These are phyloP conservation scores for Geotrichum histeridarum DNA, from an alignment of 1,139 yeast genomes.

Conservation along the genomic window DNA sequence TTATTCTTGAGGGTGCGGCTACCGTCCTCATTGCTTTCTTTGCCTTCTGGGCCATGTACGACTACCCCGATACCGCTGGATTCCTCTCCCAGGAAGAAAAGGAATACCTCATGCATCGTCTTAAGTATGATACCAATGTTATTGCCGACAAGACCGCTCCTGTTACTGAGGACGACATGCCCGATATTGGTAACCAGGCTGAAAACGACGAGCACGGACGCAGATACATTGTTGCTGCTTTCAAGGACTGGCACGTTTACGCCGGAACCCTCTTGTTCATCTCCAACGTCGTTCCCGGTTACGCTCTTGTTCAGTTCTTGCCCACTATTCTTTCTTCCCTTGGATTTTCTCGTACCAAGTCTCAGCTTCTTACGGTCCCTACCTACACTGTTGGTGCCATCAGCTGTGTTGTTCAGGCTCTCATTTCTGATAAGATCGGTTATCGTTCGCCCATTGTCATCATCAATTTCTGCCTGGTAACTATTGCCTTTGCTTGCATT, in stretches of 20 bases:
- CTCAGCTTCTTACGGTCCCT: constrained; percentile 37
- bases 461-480: constrained; percentile 29
- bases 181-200: constrained; percentile 4
- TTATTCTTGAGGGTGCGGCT: constrained; percentile 13
- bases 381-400: constrained; percentile 36
- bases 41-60: constrained; percentile 48
- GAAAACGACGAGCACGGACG: constrained; percentile 19
- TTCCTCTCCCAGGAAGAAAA: constrained; percentile 49
- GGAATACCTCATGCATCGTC: constrained; percentile 44
- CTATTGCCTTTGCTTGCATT: constrained; percentile 36
- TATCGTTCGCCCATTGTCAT: constrained; percentile 38
- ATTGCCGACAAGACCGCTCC: constrained; percentile 15
- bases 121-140: constrained; percentile 34
- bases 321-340: constrained; percentile 35
- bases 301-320: constrained; percentile 31
- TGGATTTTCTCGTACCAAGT: constrained; percentile 30
- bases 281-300: constrained; percentile 25
- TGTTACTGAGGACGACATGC: not conserved
- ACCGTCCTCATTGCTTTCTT: constrained; percentile 21
- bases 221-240: constrained; percentile 30
- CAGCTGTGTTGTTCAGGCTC: constrained; percentile 34
- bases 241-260: constrained; percentile 34
- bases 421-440: constrained; percentile 34
- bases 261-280: constrained; percentile 20
- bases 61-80: constrained; percentile 45